Percentiles rank a stretch among this genome's conserved stretches.
phyloP scores from a whole-genome alignment of 2,329 filamentous ascomycete genomes.

The Fusarium drepaniforme region DNA sequence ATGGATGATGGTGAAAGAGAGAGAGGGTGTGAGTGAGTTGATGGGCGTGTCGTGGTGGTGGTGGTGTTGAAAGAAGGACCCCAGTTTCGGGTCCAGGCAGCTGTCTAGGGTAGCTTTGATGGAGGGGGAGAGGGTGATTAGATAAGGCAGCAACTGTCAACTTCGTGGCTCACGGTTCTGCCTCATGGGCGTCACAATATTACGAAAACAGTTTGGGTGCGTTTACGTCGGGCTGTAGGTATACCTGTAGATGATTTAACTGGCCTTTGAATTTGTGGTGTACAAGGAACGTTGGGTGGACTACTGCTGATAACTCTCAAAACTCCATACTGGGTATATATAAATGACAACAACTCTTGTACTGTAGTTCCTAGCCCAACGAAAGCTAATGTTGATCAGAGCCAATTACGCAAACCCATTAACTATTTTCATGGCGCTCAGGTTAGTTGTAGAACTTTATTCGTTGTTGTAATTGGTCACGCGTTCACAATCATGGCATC shows the following conservation, averaged over 20 bases:
- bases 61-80: neutral
- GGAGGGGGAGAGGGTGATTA: constrained; percentile 1
- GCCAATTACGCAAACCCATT: neutral
- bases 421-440: neutral
- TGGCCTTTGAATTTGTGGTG: neutral
- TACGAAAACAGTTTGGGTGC: neutral
- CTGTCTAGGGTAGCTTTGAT: constrained; percentile 11
- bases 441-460: neutral
- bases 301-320: neutral
- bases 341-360: neutral
- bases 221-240: neutral
- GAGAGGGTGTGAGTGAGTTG: neutral
- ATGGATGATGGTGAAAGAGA: neutral
- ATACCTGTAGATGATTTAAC: neutral
- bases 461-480: neutral
- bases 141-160: constrained; percentile 1
- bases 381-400: neutral
- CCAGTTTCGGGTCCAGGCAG: neutral
- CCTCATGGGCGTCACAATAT: neutral
- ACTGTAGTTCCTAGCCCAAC: neutral
- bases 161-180: neutral
- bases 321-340: neutral
- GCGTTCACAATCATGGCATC: neutral
- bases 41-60: neutral
- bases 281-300: neutral